These are phyloP conservation scores for Aspergillus uvarum DNA, from an alignment of 2,329 filamentous ascomycete species.

Conservation along the genomic window DNA sequence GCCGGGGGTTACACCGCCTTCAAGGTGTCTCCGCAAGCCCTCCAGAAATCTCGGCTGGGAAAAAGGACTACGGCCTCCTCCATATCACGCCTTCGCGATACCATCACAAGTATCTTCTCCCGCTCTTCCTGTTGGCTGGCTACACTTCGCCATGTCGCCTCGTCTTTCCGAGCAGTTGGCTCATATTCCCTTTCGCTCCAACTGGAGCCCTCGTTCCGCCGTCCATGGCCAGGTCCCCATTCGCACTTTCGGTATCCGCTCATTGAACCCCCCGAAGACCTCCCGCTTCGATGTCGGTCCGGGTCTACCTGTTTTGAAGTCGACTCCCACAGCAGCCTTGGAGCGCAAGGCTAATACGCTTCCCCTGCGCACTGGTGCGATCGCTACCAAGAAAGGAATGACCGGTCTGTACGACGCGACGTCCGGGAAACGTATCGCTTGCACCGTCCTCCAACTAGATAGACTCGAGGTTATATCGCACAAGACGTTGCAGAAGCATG, in stretches of 20 bases:
- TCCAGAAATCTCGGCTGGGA: slow-evolving; percentile 16
- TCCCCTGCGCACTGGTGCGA: slow-evolving; percentile 72
- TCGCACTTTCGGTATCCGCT: slow-evolving; percentile 55
- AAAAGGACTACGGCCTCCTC: not conserved
- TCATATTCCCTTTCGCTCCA: slow-evolving; percentile 28
- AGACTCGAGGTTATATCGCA: slow-evolving; percentile 83
- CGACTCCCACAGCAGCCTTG: slow-evolving; percentile 59
- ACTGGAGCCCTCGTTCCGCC: slow-evolving; percentile 27
- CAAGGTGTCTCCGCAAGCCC: not conserved
- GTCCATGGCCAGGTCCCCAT: slow-evolving; percentile 25
- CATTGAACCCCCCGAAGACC: slow-evolving; percentile 54
- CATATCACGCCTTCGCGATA: not conserved
- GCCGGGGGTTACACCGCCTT: slow-evolving; percentile 12
- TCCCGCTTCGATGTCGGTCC: slow-evolving; percentile 56
- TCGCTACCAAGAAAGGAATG: slow-evolving; percentile 94
- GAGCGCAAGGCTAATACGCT: slow-evolving; percentile 58
- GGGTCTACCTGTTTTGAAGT: slow-evolving; percentile 53
- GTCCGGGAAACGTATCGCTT: slow-evolving; percentile 74
- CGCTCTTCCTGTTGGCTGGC: not conserved
- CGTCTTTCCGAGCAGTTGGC: slow-evolving; percentile 34
- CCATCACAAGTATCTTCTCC: not conserved
- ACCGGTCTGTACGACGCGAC: slow-evolving; percentile 79
- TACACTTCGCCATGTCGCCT: slow-evolving; percentile 33
- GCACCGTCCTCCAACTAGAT: slow-evolving; percentile 92
- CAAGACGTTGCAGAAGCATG: slow-evolving; percentile 77